A percentile compares a stretch with the other conserved stretches of the same genome.
Evolutionary conservation across 2,329 filamentous ascomycete genomes (phyloP).

Genomic region (Leptographium galeiforme): DNA sequence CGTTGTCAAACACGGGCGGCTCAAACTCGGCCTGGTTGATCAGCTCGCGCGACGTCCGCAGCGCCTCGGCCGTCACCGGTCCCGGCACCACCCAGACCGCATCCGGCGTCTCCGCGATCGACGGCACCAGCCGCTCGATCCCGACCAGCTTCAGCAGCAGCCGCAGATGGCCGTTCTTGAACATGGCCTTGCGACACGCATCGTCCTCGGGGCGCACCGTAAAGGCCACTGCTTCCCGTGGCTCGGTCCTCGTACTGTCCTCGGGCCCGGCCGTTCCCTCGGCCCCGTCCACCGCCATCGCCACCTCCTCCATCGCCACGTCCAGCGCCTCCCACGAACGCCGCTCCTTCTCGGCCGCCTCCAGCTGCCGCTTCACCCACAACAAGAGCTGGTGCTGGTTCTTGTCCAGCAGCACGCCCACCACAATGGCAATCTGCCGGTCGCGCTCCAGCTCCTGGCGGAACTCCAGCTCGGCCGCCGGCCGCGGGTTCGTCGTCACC

Average conservation of each 20-base stretch:
- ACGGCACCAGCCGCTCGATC: conserved; percentile 43
- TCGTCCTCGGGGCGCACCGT: conserved; percentile 48
- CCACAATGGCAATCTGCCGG: conserved; percentile 65
- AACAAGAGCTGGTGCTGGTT: conserved; percentile 61
- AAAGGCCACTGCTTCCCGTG: conserved; percentile 3
- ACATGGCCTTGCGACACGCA: conserved; percentile 58
- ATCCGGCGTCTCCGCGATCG: conserved; percentile 56
- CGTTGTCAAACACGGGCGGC: conserved; percentile 65
- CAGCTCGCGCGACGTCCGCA: conserved; percentile 55
- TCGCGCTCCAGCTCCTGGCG: conserved; percentile 55
- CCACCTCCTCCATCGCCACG: conserved; percentile 33
- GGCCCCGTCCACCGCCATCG: background rate
- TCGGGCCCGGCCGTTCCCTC: too few relatives aligned
- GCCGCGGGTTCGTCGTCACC: conserved; percentile 42
- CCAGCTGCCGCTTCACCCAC: conserved; percentile 67
- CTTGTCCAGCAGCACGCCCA: conserved; percentile 68
- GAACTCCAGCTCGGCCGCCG: conserved; percentile 74
- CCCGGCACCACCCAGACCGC: conserved; percentile 68
- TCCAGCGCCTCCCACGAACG: conserved; percentile 65
- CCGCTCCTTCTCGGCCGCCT: conserved; percentile 56
- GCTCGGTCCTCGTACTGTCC: background rate
- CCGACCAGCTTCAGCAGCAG: conserved; percentile 69
- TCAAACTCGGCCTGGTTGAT: conserved; percentile 70
- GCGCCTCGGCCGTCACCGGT: conserved; percentile 44
- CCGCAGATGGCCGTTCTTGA: conserved; percentile 78